Evolutionary conservation across 148 eudicot genomes (phyloP), one percentile per base, ranked within the genome.

Genomic region (Chenopodium quinoa): DNA sequence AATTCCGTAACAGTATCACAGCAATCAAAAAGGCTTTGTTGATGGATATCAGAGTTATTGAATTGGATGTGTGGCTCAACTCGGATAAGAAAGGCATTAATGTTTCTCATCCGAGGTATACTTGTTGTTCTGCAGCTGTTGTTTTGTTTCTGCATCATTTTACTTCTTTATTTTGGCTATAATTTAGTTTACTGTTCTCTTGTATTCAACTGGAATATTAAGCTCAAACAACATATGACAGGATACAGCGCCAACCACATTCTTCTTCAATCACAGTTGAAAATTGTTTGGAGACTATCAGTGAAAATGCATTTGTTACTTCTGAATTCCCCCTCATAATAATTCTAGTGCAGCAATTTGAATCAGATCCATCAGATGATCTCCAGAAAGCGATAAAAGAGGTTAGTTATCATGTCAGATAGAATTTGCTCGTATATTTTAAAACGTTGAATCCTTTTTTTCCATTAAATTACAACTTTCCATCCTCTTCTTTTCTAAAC

Each of bases 331-430:
- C 97, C 46, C 89, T 92, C 64, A 76, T 91, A n/a, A 83, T 92
- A 23, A 90, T 93, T 23, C 86, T 93, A 27, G 95, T 89, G 83
- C 91, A 90, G 37, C 91, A 93, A 81, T 89, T 93, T 46, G 84
- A 88, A 73, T 68, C 69, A 48, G 52, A 54, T 27, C 37, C 16
- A 67, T 31, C 71, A 67, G 46, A 19, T 34, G n/a, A 12, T 69
- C 95, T 93, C 79, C 91, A 85, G 76, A 83, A 86, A 75, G 78
- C 71, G 79, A 90, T 89, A 23, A 90, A 90, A 34, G 47, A 73
- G 44, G 97, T 90, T 58, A 37, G 75, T 82, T 11, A 11, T 17
- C 17, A 48, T 32, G 44, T 9, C 7, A 20, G 58, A 66, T 37
- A 67, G 71, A 67, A 1, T 65, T 65, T 11, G 32, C 25, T 65